Evolutionary conservation across 1,139 yeast species (phyloP), one percentile per base, ranked within the genome.

Genomic region (Blastobotrys persicus): DNA sequence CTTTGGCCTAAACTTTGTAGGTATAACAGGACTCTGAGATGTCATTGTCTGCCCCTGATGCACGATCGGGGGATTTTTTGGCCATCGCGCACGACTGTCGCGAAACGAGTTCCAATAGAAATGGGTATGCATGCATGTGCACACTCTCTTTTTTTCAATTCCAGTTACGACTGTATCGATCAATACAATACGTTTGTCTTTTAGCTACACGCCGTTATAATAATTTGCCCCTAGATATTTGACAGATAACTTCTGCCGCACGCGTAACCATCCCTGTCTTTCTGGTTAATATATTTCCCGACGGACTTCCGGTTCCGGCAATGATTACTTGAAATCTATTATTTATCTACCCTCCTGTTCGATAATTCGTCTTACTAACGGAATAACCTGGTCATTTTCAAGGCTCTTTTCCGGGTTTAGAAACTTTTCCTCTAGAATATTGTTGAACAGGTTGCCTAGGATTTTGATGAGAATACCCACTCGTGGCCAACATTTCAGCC

Each of bases 401-500:
- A 37, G 28, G 7, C 28, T 18, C 28, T 19, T 37, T 19, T 37
- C 35, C 2, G 80, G 79, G 40, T 70, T 67, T 13, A 75, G 78
- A 42, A 83, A 65, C 53, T 80, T 80, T 23, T 75, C 76, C 44
- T 79, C 85, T 49, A 91, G 78, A 1, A 85, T 79, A 16, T 76
- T 71, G 62, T 89, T 95, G 23, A 91, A 69, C 42, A 88, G 64
- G 16, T 71, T 62, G 56, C 95, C 73, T 47, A 92, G 69, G 51
- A 85, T 79, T 54, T 86, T 86, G 35, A 89, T 77, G 47, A 91
- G 71, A 3, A 92, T 95, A 0, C 94, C 98, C 61, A 91, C 88
- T 59, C 94, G 85, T 56, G 96, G 87, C 97, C 98, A 89, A 2
- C 96, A 87, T 56, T 87, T 74, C 32, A 92, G 73, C 6, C 95